Evolutionary conservation across 305 asterid genomes (phyloP).

Genomic region (Fraxinus latifolia): DNA sequence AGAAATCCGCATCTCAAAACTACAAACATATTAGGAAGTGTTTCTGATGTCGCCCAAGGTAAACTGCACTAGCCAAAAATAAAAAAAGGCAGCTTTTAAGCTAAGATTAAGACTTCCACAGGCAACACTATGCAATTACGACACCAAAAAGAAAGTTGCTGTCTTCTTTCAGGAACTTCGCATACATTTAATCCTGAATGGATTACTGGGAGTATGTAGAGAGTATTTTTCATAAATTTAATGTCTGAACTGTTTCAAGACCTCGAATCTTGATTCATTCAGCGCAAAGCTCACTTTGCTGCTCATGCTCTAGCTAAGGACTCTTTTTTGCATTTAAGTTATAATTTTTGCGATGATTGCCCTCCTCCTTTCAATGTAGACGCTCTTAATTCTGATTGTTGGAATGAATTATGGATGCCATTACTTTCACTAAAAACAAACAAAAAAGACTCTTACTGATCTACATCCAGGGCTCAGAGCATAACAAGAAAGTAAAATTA

Average conservation of each 20-base stretch:
- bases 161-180: not conserved
- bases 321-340: not conserved
- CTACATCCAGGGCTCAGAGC: not conserved
- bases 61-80: not conserved
- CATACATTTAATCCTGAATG: not conserved
- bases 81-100: not conserved
- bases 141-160: not conserved
- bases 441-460: not conserved
- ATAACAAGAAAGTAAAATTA: not conserved
- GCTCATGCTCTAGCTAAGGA: not conserved
- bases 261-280: not conserved
- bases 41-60: not conserved
- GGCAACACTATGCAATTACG: not conserved
- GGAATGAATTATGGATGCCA: not conserved
- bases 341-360: not conserved
- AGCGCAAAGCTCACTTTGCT: not conserved
- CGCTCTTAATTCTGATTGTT: not conserved
- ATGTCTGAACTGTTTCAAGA: not conserved
- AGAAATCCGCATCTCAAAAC: not conserved
- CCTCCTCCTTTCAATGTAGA: not conserved
- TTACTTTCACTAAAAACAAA: not conserved
- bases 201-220: not conserved
- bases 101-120: not conserved
- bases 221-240: not conserved
- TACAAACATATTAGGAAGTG: not conserved